Evolutionary conservation across 345 rosid genomes (phyloP), one percentile per base, ranked within the genome.

Genomic region (Citrus maxima): DNA sequence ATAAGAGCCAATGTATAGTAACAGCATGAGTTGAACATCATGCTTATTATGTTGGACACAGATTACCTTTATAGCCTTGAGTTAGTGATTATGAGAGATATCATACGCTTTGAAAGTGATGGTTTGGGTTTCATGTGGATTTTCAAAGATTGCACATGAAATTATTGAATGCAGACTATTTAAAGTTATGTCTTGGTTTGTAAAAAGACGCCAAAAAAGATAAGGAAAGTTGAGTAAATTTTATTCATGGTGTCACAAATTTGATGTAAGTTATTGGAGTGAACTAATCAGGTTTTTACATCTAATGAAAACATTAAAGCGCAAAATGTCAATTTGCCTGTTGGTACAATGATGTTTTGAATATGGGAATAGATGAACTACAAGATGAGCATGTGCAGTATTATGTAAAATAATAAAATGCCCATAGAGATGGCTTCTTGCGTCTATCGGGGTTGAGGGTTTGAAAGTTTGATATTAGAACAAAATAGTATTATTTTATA

Each of bases 391-490:
- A 42, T 10, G 16, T 10, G 51, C 16, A 42, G 0, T 42, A 42
- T 42, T 42, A 42, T 10, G 51, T 42, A 42, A 40, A 42, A 42
- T 12, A 42, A 42, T 42, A 12, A 42, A 42, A 12, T 3, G 13
- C 13, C 3, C 3, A 10, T 10, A 10, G 46, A 40, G 46, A 40
- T 40, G 12, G 49, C 49, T 10, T 40, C 49, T 40, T 40, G 14
- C 13, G 0, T 10, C 13, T 2, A 40, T 40, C 0, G 10, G 0
- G 14, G 1, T 40, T 1, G 2, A 10, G 3, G 46, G 0, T 40
- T 8, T 9, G 12, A 40, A 0, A 40, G 12, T 2, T 40, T 42
- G 14, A 42, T 42, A 10, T 42, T 3, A 42, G 49, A 42, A 10
- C 49, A 42, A 42, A 42, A 10, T 42, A 42, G 0, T 42, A 42